Evolutionary conservation across 2,329 filamentous ascomycete species (phyloP).

Genomic region (Emmonsia crescens): DNA sequence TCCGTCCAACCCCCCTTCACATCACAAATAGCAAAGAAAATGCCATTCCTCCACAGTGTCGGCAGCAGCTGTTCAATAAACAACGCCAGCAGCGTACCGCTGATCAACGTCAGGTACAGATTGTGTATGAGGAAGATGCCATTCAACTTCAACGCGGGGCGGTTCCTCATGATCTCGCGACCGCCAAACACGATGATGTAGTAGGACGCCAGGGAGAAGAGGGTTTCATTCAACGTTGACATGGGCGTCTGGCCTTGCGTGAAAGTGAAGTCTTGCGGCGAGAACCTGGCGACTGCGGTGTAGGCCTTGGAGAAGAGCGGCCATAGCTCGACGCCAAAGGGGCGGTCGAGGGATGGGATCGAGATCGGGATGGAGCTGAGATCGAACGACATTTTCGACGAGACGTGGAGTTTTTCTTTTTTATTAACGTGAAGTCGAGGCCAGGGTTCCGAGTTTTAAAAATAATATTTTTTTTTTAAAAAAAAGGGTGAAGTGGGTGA

Average conservation of each 20-base stretch:
- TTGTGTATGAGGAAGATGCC: slow-evolving; percentile 82
- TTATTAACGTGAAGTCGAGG: too few relatives aligned
- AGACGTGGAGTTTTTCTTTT: too few relatives aligned
- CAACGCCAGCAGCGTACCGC: slow-evolving; percentile 60
- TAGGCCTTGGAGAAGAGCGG: slow-evolving; percentile 77
- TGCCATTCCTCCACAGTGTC: slow-evolving; percentile 62
- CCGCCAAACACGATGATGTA: slow-evolving; percentile 83
- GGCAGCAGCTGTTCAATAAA: slow-evolving; percentile 79
- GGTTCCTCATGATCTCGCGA: slow-evolving; percentile 73
- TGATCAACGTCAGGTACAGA: slow-evolving; percentile 74
- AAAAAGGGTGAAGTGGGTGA: not conserved
- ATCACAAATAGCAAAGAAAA: slow-evolving; percentile 71
- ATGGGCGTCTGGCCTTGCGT: slow-evolving; percentile 66
- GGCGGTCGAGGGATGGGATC: slow-evolving; percentile 66
- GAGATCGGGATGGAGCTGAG: slow-evolving; percentile 12
- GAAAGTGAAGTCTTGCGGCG: slow-evolving; percentile 71
- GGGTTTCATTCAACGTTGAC: slow-evolving; percentile 70
- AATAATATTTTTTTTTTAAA: too few relatives aligned
- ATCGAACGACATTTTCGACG: slow-evolving; percentile 9
- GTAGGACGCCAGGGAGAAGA: slow-evolving; percentile 68
- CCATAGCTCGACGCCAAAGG: slow-evolving; percentile 77
- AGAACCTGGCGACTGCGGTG: slow-evolving; percentile 60
- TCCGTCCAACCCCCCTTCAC: slow-evolving; percentile 73
- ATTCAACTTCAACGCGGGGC: slow-evolving; percentile 70
- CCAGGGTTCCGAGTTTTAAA: too few relatives aligned